phyloP scores from a whole-genome alignment of 2,329 filamentous ascomycete genomes.

The Ceratocystis ficicola region DNA sequence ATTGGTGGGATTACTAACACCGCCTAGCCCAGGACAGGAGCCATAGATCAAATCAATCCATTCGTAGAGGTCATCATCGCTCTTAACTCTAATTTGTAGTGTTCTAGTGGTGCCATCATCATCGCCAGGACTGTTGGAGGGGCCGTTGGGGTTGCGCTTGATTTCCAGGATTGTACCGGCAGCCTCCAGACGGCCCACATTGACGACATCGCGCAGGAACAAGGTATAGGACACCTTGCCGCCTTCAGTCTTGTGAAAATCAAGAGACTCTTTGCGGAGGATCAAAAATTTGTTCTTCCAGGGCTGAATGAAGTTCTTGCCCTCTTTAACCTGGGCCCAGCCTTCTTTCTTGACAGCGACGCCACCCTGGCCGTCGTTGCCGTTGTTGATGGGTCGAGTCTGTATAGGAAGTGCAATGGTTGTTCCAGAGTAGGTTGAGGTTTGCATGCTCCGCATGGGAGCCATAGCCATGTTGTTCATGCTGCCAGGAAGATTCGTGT shows the following conservation, averaged over 20 bases:
- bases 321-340: slow-evolving; percentile 80
- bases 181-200: slow-evolving; percentile 81
- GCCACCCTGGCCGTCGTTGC: slow-evolving; percentile 52
- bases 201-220: slow-evolving; percentile 73
- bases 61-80: slow-evolving; percentile 91
- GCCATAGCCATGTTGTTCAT: slow-evolving; percentile 63
- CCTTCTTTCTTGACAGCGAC: slow-evolving; percentile 69
- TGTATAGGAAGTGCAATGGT: slow-evolving; percentile 61
- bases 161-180: slow-evolving; percentile 91
- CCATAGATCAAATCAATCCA: slow-evolving; percentile 99
- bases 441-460: slow-evolving; percentile 51
- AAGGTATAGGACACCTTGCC: slow-evolving; percentile 81
- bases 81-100: slow-evolving; percentile 85
- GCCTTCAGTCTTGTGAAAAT: slow-evolving; percentile 86
- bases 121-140: slow-evolving; percentile 59
- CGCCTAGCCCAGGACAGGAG: slow-evolving; percentile 91
- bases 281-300: slow-evolving; percentile 92
- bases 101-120: slow-evolving; percentile 72
- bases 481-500: slow-evolving; percentile 60
- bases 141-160: slow-evolving; percentile 57
- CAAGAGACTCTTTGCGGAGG: slow-evolving; percentile 80
- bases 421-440: slow-evolving; percentile 56
- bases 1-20: slow-evolving; percentile 96
- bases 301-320: slow-evolving; percentile 66
- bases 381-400: slow-evolving; percentile 46